These are phyloP conservation scores for Boletus edulis DNA, from an alignment of 768 basidiomycete species.

Conservation along the genomic window DNA sequence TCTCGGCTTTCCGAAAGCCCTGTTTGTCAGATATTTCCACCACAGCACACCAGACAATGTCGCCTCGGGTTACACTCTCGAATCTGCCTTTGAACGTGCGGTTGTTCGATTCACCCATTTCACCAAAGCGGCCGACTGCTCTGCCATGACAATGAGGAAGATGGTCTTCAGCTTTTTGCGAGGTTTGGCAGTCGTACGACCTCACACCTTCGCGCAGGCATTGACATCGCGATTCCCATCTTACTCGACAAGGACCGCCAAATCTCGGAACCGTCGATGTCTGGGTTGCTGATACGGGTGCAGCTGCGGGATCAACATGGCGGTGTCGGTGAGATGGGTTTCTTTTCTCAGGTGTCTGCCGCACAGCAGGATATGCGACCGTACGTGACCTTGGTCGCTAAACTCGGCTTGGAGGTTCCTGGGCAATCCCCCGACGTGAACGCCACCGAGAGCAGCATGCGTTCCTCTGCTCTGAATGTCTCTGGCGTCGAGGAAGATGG, in stretches of 20 bases:
- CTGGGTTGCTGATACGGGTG: not conserved
- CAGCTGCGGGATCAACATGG: not conserved
- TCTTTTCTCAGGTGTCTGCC: not conserved
- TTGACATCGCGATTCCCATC: not conserved
- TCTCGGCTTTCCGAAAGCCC: too few relatives aligned
- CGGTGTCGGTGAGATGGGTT: not conserved
- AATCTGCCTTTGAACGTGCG: not conserved
- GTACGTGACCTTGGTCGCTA: not conserved
- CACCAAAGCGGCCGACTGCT: not conserved
- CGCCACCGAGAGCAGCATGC: too few relatives aligned
- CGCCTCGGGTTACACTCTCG: not conserved
- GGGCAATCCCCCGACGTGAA: too few relatives aligned
- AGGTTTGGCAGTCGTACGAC: not conserved
- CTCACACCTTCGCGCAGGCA: too few relatives aligned
- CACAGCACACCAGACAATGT: too few relatives aligned
- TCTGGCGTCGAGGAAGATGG: too few relatives aligned
- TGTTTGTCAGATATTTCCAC: too few relatives aligned
- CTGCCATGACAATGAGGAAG: not conserved
- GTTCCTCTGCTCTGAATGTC: too few relatives aligned
- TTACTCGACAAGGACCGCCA: not conserved
- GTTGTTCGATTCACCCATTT: not conserved
- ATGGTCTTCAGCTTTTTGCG: not conserved
- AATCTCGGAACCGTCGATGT: not conserved
- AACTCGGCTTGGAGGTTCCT: not conserved
- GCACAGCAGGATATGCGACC: not conserved